Evolutionary conservation across 75 land plant species (phyloP), one percentile per base, ranked within the genome.

Genomic region (Isoetes taiwanensis): DNA sequence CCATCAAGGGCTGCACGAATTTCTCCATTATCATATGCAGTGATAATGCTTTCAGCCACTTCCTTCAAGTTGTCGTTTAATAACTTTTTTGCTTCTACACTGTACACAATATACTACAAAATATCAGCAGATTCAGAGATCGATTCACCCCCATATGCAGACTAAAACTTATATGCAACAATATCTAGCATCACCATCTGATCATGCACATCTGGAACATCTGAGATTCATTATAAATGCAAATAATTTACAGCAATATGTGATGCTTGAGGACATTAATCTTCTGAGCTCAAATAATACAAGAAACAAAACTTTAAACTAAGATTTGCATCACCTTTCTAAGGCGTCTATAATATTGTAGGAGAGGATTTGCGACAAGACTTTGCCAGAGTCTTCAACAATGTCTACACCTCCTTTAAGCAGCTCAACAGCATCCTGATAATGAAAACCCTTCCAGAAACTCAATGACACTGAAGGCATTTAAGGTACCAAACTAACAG

Each of bases 1-100:
- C 71, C 82, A 30, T 83, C 75, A 29, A 87, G 75, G 28, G 85
- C 95, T 30, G 35, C 43, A 29, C 52, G 43, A 10, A 91, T 58
- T 35, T 91, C 95, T 40, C 97, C 95, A 71, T 58, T 77, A 21
- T 87, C 97, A 69, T 81, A 79, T 14, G 95, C 83, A 55, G 78
- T 54, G 34, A 91, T 28, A 48, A 91, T 46, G 55, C 72, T 63
- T 3, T 74, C 59, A 24, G 80, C 82, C 42, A 91, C 73, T 58
- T 91, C 97, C 29, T 75, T 57, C 31, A 91, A 76, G 59, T 84
- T 77, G 75, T 91, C 97, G 59, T 91, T 78, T 43, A 87, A 55
- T 32, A 91, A 34, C 37, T 76, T 62, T 57, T 71, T 80, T 53
- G 72, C 76, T 72, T 78, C 82, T 39, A 68, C 26, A 58, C 97